Evolutionary conservation across 2,329 filamentous ascomycete genomes (phyloP).

Genomic region (Stenocarpella maydis): DNA sequence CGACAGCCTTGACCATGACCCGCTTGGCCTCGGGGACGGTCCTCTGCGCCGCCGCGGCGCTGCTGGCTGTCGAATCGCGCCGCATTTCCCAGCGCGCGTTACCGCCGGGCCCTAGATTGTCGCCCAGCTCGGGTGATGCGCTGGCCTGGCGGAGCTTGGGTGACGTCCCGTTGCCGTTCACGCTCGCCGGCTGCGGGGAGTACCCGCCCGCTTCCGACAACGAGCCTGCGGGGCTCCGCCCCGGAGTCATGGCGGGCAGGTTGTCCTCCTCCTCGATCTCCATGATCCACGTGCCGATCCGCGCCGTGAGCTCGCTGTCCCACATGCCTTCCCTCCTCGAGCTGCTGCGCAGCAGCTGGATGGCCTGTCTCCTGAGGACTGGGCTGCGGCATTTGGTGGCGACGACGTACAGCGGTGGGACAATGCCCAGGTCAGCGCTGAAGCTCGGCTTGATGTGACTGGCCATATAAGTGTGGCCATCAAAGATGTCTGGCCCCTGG

Average conservation of each 20-base stretch:
- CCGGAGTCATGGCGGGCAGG: constrained; percentile 41
- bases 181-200: constrained; percentile 35
- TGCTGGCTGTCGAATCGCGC: constrained; percentile 40
- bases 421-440: constrained; percentile 69
- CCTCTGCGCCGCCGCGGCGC: constrained; percentile 40
- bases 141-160: constrained; percentile 36
- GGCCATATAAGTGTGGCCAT: constrained; percentile 53
- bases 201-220: constrained; percentile 29
- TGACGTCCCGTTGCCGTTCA: constrained; percentile 38
- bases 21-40: constrained; percentile 61
- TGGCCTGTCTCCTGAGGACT: constrained; percentile 64
- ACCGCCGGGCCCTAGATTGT: constrained; percentile 52
- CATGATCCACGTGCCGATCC: constrained; percentile 64
- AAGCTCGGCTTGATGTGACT: constrained; percentile 68
- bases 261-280: constrained; percentile 59
- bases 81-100: constrained; percentile 52
- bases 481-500: constrained; percentile 48
- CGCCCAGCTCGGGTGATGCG: constrained; percentile 47
- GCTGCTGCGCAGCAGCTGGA: constrained; percentile 66
- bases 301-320: constrained; percentile 68
- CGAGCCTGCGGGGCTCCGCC: constrained; percentile 37
- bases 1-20: constrained; percentile 63
- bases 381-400: constrained; percentile 71
- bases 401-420: constrained; percentile 71
- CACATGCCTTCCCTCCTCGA: constrained; percentile 73